Evolutionary conservation across 768 basidiomycete species (phyloP), one percentile per base, ranked within the genome.

Genomic region (Kondoa subrosea): DNA sequence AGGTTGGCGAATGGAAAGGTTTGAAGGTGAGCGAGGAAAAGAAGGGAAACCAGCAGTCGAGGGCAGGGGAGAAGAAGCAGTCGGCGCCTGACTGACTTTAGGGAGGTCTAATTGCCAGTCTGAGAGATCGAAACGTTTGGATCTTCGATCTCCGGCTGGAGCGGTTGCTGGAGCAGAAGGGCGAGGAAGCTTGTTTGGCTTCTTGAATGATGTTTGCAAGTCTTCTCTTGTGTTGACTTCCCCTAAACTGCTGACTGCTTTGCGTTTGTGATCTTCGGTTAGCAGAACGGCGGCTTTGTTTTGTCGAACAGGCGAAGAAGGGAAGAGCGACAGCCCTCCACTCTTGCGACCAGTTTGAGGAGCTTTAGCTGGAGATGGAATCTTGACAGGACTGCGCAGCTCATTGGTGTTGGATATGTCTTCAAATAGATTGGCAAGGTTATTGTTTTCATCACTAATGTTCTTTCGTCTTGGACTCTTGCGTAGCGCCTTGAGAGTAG

Each of bases 61-160:
- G 34, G 29, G 26, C 25, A 25, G 29, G n/a, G 61, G 15, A 8
- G 27, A 33, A 63, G 61, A 63, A 31, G 61, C 16, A 27, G 25
- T 25, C 8, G 58, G 58, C 8, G 58, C 14, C 25, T 50, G 40
- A 50, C 40, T 50, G 40, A 59, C 58, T 4, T 8, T 27, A 30
- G 61, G 61, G 12, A 63, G 61, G 16, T 63, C 61, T 3, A 33
- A 31, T 16, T 27, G 29, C 61, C 61, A 63, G n/a, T 27, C 15
- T 16, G 61, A 30, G n/a, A 63, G 33, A 27, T 63, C 61, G 61
- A 63, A 63, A 3, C 61, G 16, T 32, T 63, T 63, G 4, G 58
- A 8, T 31, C 58, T 60, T 3, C 61, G 16, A 33, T 63, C 26
- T 21, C 27, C 61, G 4, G 61, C 61, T 17, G 61, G 61, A 3